These are phyloP conservation scores for Chrysoporthe austroafricana DNA, from an alignment of 2,329 filamentous ascomycete genomes.

Conservation along the genomic window DNA sequence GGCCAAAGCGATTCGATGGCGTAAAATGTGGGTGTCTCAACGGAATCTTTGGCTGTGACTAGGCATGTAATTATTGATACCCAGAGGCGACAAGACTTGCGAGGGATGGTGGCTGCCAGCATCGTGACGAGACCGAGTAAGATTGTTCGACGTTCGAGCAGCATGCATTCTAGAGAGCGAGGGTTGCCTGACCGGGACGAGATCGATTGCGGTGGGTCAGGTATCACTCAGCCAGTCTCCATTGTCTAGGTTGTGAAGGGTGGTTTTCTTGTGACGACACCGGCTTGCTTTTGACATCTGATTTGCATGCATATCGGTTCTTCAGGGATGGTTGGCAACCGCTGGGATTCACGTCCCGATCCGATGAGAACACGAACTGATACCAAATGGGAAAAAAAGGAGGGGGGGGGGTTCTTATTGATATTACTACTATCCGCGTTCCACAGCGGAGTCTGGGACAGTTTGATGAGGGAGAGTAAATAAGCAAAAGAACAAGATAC, in stretches of 20 bases:
- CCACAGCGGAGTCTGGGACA: not conserved
- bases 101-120: not conserved
- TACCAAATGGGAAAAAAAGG: not conserved
- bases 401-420: not conserved
- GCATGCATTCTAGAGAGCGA: not conserved
- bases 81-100: constrained; percentile 2
- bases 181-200: not conserved
- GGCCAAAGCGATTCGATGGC: not conserved
- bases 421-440: not conserved
- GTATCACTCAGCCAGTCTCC: not conserved
- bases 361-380: not conserved
- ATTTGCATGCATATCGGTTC: not conserved
- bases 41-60: not conserved
- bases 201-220: not conserved
- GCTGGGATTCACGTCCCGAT: not conserved
- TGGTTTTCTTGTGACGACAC: not conserved
- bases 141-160: not conserved
- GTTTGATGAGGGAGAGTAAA: not conserved
- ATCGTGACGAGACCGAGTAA: not conserved
- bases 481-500: not conserved
- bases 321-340: not conserved
- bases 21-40: not conserved
- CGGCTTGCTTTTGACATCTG: not conserved
- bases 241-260: not conserved
- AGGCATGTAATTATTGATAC: constrained; percentile 11